Evolutionary conservation across 169 alveolate species (phyloP), one percentile per base, ranked within the genome.

Genomic region (Plasmodium gaboni): DNA sequence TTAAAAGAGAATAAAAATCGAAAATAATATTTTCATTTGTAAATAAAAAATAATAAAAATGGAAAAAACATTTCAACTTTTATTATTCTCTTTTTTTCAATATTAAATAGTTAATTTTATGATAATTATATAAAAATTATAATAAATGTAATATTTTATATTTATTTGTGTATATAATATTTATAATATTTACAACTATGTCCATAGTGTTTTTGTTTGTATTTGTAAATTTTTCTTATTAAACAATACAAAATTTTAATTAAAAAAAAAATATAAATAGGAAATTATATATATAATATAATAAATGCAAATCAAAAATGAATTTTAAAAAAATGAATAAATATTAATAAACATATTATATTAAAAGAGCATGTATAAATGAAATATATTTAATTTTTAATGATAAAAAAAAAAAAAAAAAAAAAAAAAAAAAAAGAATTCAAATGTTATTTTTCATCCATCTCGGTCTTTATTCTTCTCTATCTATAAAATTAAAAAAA

Each of bases 171-270:
- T 48, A 32, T 69, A 69, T 44, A 22, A 17, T 44, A 19, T 44
- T 44, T 17, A 48, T 69, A 48, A 19, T 17, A 68, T 48, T 46
- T 48, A 69, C 63, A 48, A 69, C 46, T 38, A 32, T 9, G 7
- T 32, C 44, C 5, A 32, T 32, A 32, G 44, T 32, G 8, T 32
- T 32, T 32, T 32, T 32, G 44, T 32, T 32, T 32, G 9, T 32
- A 32, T 32, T 32, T 32, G 61, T 22, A 24, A n/a, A 69, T 22
- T 46, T 59, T 5, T 17, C 61, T 48, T 17, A 48, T 69, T 46
- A 69, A 69, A 69, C 76, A 69, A 69, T 69, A 69, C 63, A 69
- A 69, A 69, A 69, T 69, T 69, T 69, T 69, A 69, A 69, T 69
- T 69, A 17, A 69, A 69, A 69, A 69, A 44, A 17, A 15, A 44